phyloP scores from a whole-genome alignment of 352 stramenopile genomes.

The Pythium myriotylum region DNA sequence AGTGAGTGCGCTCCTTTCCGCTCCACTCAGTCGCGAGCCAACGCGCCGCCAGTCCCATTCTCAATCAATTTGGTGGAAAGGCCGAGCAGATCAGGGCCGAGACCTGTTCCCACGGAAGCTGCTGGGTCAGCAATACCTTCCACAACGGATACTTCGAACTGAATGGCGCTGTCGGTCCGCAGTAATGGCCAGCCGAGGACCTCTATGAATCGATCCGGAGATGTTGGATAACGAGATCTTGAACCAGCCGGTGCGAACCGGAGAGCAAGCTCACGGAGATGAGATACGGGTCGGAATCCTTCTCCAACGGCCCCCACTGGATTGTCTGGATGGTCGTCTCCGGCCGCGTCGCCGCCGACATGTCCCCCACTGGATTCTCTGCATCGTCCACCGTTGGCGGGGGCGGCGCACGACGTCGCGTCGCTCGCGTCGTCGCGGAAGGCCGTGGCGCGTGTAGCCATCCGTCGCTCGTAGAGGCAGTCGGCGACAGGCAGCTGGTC shows the following conservation, averaged over 20 bases:
- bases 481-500: not conserved
- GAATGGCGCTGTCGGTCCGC: not conserved
- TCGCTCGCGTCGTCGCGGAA: not conserved
- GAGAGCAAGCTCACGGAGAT: conserved; percentile 1
- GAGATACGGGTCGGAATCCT: not conserved
- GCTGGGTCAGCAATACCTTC: not conserved
- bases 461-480: not conserved
- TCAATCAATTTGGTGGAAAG: not conserved
- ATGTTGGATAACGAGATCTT: conserved; percentile 3
- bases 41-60: not conserved
- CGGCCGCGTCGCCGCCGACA: too few relatives aligned
- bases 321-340: not conserved
- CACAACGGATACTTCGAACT: conserved; percentile 6
- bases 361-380: not conserved
- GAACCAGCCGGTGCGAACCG: conserved; percentile 9
- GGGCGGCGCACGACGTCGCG: too few relatives aligned
- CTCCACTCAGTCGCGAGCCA: too few relatives aligned
- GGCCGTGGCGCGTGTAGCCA: not conserved
- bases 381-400: not conserved
- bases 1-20: conserved; percentile 3
- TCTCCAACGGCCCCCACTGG: not conserved
- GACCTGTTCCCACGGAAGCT: conserved; percentile 8
- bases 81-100: not conserved
- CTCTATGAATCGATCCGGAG: conserved; percentile 1
- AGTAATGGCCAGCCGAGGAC: not conserved